phyloP scores from a whole-genome alignment of 2,329 filamentous ascomycete genomes.

The Hypocrella siamensis region DNA sequence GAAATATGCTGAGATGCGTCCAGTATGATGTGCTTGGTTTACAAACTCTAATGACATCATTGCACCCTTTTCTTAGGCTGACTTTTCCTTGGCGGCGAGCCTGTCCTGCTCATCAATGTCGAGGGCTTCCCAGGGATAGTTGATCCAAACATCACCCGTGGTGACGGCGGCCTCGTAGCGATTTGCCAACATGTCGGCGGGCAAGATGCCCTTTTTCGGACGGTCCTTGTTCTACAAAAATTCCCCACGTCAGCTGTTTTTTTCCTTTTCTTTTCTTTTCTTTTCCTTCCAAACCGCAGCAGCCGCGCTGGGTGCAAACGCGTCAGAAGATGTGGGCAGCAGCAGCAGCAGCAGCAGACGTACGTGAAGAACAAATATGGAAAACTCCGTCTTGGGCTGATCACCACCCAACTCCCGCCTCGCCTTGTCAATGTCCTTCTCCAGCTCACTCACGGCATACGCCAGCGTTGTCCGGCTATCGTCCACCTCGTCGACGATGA shows the following conservation, averaged over 20 bases:
- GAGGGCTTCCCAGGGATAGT: constrained; percentile 94
- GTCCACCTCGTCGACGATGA: constrained; percentile 92
- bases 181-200: constrained; percentile 58
- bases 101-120: constrained; percentile 89
- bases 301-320: not conserved
- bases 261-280: not conserved
- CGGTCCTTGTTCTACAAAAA: constrained; percentile 79
- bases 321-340: not conserved
- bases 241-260: not conserved
- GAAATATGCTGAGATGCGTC: no score
- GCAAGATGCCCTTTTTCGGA: constrained; percentile 77
- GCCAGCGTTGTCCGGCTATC: constrained; percentile 89
- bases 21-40: constrained; percentile 1
- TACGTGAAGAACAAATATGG: constrained; percentile 89
- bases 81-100: constrained; percentile 35
- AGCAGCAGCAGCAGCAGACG: constrained; percentile 15
- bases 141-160: constrained; percentile 92
- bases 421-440: constrained; percentile 84
- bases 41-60: not conserved
- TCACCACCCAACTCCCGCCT: constrained; percentile 55
- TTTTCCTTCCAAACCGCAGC: no score
- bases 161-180: constrained; percentile 79
- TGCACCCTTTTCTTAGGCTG: constrained; percentile 1
- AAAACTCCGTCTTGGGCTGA: constrained; percentile 63
- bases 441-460: constrained; percentile 80